Percentiles rank a stretch among this genome's conserved stretches.
Evolutionary conservation across 495 filamentous ascomycete species (phyloP).

Genomic region (Amniculicola lignicola): DNA sequence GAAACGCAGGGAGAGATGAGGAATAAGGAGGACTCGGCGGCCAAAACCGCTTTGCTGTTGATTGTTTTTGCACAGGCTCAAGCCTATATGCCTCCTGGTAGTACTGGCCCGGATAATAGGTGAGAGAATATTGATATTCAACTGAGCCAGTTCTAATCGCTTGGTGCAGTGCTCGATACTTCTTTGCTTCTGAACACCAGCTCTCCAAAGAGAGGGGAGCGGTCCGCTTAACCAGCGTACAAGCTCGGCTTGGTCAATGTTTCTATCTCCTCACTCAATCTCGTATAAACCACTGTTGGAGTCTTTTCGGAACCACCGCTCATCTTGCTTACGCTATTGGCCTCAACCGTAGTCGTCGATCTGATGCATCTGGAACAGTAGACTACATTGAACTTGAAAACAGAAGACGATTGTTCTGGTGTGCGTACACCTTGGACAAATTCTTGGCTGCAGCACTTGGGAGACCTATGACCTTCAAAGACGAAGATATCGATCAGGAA

Average conservation of each 20-base stretch:
- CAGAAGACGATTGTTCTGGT: slow-evolving; percentile 39
- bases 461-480: slow-evolving; percentile 37
- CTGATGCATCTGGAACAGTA: background rate
- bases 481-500: slow-evolving; percentile 41
- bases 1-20: slow-evolving; percentile 31
- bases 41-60: slow-evolving; percentile 17
- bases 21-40: slow-evolving; percentile 16
- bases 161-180: slow-evolving; percentile 24
- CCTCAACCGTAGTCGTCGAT: slow-evolving; percentile 7
- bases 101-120: background rate
- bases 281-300: slow-evolving; percentile 44
- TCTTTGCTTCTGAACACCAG: slow-evolving; percentile 41
- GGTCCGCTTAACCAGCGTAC: slow-evolving; percentile 39
- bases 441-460: slow-evolving; percentile 39
- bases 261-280: slow-evolving; percentile 43
- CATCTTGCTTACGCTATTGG: slow-evolving; percentile 25
- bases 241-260: slow-evolving; percentile 43
- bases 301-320: slow-evolving; percentile 38
- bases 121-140: background rate
- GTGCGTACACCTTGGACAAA: slow-evolving; percentile 38
- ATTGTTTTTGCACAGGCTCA: slow-evolving; percentile 31
- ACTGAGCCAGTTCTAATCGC: background rate
- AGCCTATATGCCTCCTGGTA: slow-evolving; percentile 14
- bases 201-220: slow-evolving; percentile 41
- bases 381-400: slow-evolving; percentile 41